These are phyloP conservation scores for Obba rivulosa DNA, from an alignment of 768 basidiomycete genomes.

Conservation along the genomic window DNA sequence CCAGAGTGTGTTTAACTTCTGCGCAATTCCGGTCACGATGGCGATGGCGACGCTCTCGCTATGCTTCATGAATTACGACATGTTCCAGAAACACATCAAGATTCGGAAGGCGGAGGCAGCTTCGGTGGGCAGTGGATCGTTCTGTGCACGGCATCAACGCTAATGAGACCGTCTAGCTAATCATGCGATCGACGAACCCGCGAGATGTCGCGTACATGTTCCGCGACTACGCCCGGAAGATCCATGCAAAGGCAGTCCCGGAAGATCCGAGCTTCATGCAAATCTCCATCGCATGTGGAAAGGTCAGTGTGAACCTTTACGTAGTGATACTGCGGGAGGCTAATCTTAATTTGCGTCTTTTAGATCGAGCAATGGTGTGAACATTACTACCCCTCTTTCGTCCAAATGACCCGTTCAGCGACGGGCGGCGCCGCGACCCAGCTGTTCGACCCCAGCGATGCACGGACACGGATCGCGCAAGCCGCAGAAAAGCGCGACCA, in stretches of 20 bases:
- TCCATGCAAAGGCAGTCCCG: constrained; percentile 75
- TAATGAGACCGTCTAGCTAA: constrained; percentile 52
- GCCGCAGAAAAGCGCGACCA: constrained; percentile 38
- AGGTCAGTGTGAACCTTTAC: constrained; percentile 49
- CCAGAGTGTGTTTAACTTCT: constrained; percentile 94
- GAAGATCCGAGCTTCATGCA: constrained; percentile 85
- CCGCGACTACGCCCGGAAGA: constrained; percentile 72
- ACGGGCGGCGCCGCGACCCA: constrained; percentile 1
- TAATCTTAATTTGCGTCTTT: too few relatives aligned
- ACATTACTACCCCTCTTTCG: constrained; percentile 90
- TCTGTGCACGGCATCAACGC: neutral
- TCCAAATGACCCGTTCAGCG: constrained; percentile 32
- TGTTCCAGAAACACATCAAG: constrained; percentile 88
- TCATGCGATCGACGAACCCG: constrained; percentile 89
- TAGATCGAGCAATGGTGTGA: constrained; percentile 95
- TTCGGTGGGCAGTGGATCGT: constrained; percentile 40
- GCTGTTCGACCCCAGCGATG: constrained; percentile 45
- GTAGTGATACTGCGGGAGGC: neutral
- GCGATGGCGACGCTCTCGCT: constrained; percentile 89
- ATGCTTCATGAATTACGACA: constrained; percentile 88
- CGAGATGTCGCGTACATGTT: constrained; percentile 88
- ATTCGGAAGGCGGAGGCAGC: constrained; percentile 92
- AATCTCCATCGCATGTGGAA: constrained; percentile 78
- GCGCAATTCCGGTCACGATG: constrained; percentile 92
- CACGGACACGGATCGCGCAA: constrained; percentile 48